Conservation (phyloP, 768 basidiomycete species). For the Calocera viscosa region DNA sequence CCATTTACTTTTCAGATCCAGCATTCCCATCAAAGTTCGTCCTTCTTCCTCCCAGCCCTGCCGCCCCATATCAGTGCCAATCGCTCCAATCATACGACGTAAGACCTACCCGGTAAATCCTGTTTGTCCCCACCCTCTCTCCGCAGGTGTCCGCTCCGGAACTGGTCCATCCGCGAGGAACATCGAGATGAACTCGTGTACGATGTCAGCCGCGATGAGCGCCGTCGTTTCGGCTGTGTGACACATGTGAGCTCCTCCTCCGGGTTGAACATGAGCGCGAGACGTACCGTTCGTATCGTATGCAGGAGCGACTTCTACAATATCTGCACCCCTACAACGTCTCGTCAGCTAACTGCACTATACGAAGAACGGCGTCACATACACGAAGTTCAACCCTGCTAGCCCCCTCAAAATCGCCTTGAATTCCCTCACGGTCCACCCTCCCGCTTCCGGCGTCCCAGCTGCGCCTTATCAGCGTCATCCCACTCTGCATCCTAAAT, state of each 20-base stretch:
- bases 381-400: slow-evolving; percentile 70
- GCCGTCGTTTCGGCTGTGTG: slow-evolving; percentile 61
- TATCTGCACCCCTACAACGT: slow-evolving; percentile 45
- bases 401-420: slow-evolving; percentile 71
- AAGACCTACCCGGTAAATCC: neutral
- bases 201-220: slow-evolving; percentile 54
- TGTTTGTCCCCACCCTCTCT: neutral
- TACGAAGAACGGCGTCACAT: slow-evolving; percentile 21
- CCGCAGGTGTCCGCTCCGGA: neutral
- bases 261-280: neutral
- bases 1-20: neutral
- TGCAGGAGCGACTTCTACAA: slow-evolving; percentile 63
- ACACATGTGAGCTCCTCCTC: too few species aligned
- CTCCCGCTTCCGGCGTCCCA: slow-evolving; percentile 73
- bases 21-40: neutral
- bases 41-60: neutral
- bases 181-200: slow-evolving; percentile 54
- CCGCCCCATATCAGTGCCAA: neutral
- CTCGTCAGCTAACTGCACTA: neutral
- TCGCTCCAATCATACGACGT: neutral
- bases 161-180: slow-evolving; percentile 36
- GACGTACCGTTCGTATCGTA: slow-evolving; percentile 51
- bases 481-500: neutral
- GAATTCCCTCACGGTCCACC: slow-evolving; percentile 72
- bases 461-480: slow-evolving; percentile 32